Percentiles rank a stretch among this genome's conserved stretches.
Conservation (phyloP, 805 yeast genomes). For the Lachancea dasiensis region DNA sequence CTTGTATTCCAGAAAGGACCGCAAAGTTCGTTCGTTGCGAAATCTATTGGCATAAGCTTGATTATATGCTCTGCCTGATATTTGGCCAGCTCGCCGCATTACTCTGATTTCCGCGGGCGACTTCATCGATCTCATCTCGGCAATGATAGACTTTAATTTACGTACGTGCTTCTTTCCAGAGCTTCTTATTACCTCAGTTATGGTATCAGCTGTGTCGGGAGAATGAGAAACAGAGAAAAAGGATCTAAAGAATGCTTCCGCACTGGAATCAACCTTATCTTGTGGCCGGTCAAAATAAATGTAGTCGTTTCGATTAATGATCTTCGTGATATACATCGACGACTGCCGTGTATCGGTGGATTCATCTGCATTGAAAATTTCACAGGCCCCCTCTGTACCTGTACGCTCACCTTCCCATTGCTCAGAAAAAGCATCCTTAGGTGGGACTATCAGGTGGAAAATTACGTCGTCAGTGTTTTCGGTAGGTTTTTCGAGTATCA, state of each 20-base stretch:
- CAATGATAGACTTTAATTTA: constrained; percentile 19
- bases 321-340: constrained; percentile 38
- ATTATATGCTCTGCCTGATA: constrained; percentile 79
- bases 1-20: constrained; percentile 73
- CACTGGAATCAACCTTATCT: constrained; percentile 15
- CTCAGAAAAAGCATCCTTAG: constrained; percentile 69
- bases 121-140: constrained; percentile 54
- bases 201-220: constrained; percentile 24
- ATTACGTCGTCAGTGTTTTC: constrained; percentile 46
- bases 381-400: constrained; percentile 76
- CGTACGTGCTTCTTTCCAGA: constrained; percentile 33
- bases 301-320: constrained; percentile 43
- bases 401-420: constrained; percentile 95
- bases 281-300: constrained; percentile 51
- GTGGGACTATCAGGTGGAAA: constrained; percentile 81
- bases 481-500: constrained; percentile 56
- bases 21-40: constrained; percentile 68
- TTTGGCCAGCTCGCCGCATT: constrained; percentile 77
- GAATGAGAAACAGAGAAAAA: constrained; percentile 27
- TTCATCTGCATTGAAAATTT: constrained; percentile 82
- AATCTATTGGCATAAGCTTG: constrained; percentile 67
- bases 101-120: constrained; percentile 68
- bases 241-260: constrained; percentile 27
- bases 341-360: constrained; percentile 47
- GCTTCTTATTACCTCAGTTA: constrained; percentile 24